Base-by-base conservation (phyloP, 2,329 filamentous ascomycete species). In the Kalmusia sp. region DNA sequence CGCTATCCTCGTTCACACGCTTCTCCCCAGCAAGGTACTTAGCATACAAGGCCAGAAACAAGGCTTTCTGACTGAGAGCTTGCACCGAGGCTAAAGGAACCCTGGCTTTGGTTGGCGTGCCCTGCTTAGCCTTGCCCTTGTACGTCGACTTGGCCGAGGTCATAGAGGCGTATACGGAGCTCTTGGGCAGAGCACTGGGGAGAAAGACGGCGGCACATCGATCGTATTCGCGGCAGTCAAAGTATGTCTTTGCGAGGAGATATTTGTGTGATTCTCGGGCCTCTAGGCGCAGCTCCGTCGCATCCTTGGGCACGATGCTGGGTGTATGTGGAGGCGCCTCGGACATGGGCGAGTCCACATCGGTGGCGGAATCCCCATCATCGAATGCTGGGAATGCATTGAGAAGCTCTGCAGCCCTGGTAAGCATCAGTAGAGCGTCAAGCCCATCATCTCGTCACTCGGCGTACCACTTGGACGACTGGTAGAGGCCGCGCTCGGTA, bases 11-110 rank as follows among this genome's bases (percentile, higher is more conserved):
- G 65, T 96, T 91, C 75, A 93, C 96, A 60, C 91, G 87, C 80
- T 98, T 97, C 80, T 99, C 95, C 1, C 95, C 95, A 0, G 93
- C 90, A 59, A 98, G 85, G 70, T 93, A 92, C 69, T 93, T 96
- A 38, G 95, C 91, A 68, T 99, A 99, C 3, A 98, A 80, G 0
- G 92, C 90, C 9, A 99, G 82, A 69, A 99, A 99, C 17, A 98
- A 76, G 47, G 93, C 92, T 76, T 93, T 96, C 72, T 97, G 92
- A 70, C 93, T 97, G 46, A 97, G 64, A 6, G 73, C 76, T 9
- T 77, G 79, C 35, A 82, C 76, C 3, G 61, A 76, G 31, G 70
- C 69, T 15, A 68, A 56, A 8, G 66, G 51, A 14, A 68, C 51
- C 22, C 69, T 68, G 1, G 68, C 58, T 45, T 75, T 77, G n/a